phyloP scores from a whole-genome alignment of 371 early-diverging fungal species.

The Syncephalis plumigaleata region DNA sequence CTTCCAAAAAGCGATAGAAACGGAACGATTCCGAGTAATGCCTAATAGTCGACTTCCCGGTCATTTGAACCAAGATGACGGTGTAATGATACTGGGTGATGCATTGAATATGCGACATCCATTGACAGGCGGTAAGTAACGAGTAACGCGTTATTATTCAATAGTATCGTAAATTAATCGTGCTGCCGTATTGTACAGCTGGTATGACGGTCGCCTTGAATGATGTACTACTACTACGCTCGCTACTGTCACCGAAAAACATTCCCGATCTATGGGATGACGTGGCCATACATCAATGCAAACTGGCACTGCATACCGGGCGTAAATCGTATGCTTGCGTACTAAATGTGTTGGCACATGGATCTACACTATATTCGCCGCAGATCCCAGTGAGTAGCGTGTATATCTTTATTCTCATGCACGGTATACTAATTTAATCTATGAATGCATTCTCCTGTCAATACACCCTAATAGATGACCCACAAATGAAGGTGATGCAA shows the following conservation, averaged over 20 bases:
- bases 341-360: slow-evolving; percentile 81
- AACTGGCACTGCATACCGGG: slow-evolving; percentile 53
- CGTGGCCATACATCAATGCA: slow-evolving; percentile 27
- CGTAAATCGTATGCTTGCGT: slow-evolving; percentile 55
- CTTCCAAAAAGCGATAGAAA: slow-evolving; percentile 51
- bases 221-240: slow-evolving; percentile 55
- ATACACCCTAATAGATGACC: neutral
- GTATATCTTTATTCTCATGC: neutral
- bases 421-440: neutral
- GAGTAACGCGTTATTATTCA: no score
- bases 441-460: slow-evolving; percentile 1
- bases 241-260: slow-evolving; percentile 25
- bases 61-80: slow-evolving; percentile 30
- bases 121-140: slow-evolving; percentile 46
- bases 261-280: slow-evolving; percentile 30
- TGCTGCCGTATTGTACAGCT: no score
- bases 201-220: slow-evolving; percentile 93
- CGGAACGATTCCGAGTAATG: slow-evolving; percentile 65
- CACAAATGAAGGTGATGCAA: slow-evolving; percentile 22
- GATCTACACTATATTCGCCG: slow-evolving; percentile 80
- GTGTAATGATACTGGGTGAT: slow-evolving; percentile 77
- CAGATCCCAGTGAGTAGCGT: slow-evolving; percentile 24
- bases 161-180: neutral
- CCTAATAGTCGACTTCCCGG: slow-evolving; percentile 79
- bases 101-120: slow-evolving; percentile 91